phyloP scores from a whole-genome alignment of 352 stramenopile species.

The Phytophthora quininea region DNA sequence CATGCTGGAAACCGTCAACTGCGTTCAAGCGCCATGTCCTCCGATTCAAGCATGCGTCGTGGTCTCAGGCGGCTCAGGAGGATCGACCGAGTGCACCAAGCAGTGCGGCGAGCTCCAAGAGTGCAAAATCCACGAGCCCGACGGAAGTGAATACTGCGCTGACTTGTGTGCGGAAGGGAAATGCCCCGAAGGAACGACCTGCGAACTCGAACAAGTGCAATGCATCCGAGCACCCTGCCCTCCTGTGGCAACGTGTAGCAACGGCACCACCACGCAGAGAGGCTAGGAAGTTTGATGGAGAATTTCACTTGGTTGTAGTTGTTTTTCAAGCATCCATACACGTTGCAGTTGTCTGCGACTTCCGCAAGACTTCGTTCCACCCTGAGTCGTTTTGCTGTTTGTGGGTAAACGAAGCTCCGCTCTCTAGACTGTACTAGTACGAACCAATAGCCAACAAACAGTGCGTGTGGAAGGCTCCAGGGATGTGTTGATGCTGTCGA shows the following conservation, averaged over 20 bases:
- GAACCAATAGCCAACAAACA: too few species aligned
- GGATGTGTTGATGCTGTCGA: too few species aligned
- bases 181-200: slow-evolving; percentile 9
- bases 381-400: too few species aligned
- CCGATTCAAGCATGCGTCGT: slow-evolving; percentile 17
- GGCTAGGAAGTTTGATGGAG: neutral
- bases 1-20: slow-evolving; percentile 12
- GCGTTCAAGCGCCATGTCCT: slow-evolving; percentile 11
- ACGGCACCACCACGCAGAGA: slow-evolving; percentile 1
- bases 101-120: slow-evolving; percentile 14
- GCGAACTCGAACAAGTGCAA: slow-evolving; percentile 20
- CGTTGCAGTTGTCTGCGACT: neutral
- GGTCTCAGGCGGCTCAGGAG: slow-evolving; percentile 1
- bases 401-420: too few species aligned
- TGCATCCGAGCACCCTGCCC: slow-evolving; percentile 21
- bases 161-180: slow-evolving; percentile 10
- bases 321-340: neutral
- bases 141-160: slow-evolving; percentile 19
- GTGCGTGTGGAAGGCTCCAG: too few species aligned
- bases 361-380: too few species aligned
- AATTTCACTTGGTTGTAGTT: neutral
- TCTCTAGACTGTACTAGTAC: too few species aligned
- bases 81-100: slow-evolving; percentile 4
- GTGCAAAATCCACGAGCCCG: slow-evolving; percentile 13
- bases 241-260: slow-evolving; percentile 11